Conservation (phyloP, 345 rosid species). For the rapeseed (Brassica napus) region Da-Ae NC_063436.1:5320001-5320500, state of each 20-base stretch:
- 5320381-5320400: slow-evolving; percentile 89
- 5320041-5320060: slow-evolving; percentile 6
- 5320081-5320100: slow-evolving; percentile 29
- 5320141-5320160: slow-evolving; percentile 34
- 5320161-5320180: slow-evolving; percentile 52
- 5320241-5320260: not conserved
- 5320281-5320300: slow-evolving; percentile 42
- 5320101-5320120: slow-evolving; percentile 27
- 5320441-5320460: slow-evolving; percentile 99
- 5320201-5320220: slow-evolving; percentile 49
- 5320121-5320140: slow-evolving; percentile 37
- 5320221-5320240: slow-evolving; percentile 39
- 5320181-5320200: slow-evolving; percentile 40
- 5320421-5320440: slow-evolving; percentile 91
- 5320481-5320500: slow-evolving; percentile 88
- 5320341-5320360: slow-evolving; percentile 84
- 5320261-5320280: not conserved
- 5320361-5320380: slow-evolving; percentile 75
- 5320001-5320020: too few relatives aligned
- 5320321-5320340: slow-evolving; percentile 89
- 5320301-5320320: slow-evolving; percentile 79
- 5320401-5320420: slow-evolving; percentile 94
- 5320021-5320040: not conserved
- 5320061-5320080: slow-evolving; percentile 29
- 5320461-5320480: slow-evolving; percentile 97